Conservation (phyloP, 495 filamentous ascomycete genomes). For the Xylaria venustula region DNA sequence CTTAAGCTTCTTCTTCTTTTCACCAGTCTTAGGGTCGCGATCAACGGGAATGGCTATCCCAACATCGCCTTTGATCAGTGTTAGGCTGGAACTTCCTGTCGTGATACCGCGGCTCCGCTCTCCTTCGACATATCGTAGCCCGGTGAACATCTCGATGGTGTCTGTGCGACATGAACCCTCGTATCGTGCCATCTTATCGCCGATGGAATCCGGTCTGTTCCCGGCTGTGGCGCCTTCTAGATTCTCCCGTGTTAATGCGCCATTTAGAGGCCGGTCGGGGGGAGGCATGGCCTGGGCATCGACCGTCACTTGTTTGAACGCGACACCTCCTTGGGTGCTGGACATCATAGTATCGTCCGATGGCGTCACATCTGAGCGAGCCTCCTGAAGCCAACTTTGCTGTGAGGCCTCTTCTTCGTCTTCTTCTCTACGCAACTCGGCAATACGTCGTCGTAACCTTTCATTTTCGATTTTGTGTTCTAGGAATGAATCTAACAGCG, state of each 20-base stretch:
- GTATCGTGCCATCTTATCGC: conserved; percentile 72
- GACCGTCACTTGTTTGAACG: conserved; percentile 23
- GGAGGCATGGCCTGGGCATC: conserved; percentile 59
- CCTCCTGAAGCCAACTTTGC: conserved; percentile 52
- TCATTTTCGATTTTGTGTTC: conserved; percentile 99
- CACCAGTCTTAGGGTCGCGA: conserved; percentile 63
- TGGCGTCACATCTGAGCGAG: conserved; percentile 51
- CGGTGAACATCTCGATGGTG: conserved; percentile 91
- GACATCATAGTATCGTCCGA: conserved; percentile 45
- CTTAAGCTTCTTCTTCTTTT: conserved; percentile 88
- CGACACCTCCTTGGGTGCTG: conserved; percentile 17
- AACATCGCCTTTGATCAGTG: conserved; percentile 79
- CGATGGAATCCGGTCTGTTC: conserved; percentile 68
- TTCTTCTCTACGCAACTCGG: conserved; percentile 82
- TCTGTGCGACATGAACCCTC: conserved; percentile 77
- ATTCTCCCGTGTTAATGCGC: conserved; percentile 71
- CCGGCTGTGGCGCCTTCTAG: conserved; percentile 72
- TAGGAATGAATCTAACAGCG: conserved; percentile 85
- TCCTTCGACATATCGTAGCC: conserved; percentile 82
- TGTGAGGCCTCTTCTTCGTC: conserved; percentile 62
- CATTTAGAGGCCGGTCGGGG: conserved; percentile 66
- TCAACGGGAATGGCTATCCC: conserved; percentile 82
- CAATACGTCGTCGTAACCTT: conserved; percentile 76
- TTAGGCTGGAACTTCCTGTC: conserved; percentile 76
- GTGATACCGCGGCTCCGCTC: conserved; percentile 87